A percentile compares a stretch with the other conserved stretches of the same genome.
These are phyloP conservation scores for Periconia sp. DNA, from an alignment of 2,329 filamentous ascomycete genomes.

Conservation along the genomic window DNA sequence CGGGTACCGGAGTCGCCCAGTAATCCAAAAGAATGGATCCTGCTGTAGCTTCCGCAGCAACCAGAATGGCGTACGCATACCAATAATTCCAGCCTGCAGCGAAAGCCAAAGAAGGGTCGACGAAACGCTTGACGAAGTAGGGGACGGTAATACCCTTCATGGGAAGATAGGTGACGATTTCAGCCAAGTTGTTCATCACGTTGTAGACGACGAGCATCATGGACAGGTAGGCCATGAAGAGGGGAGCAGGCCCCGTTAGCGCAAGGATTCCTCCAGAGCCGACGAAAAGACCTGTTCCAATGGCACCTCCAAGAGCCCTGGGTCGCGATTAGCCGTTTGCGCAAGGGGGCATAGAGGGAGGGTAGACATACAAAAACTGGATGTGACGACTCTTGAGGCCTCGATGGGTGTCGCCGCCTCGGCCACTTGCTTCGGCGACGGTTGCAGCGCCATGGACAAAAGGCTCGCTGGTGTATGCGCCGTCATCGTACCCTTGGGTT, in stretches of 20 bases:
- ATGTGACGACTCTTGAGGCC: slow-evolving; percentile 43
- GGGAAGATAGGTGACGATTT: slow-evolving; percentile 45
- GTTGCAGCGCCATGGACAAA: slow-evolving; percentile 29
- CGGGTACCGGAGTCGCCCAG: slow-evolving; percentile 35
- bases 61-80: slow-evolving; percentile 40
- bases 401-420: slow-evolving; percentile 37
- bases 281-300: slow-evolving; percentile 45
- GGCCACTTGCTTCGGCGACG: slow-evolving; percentile 28
- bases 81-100: slow-evolving; percentile 37
- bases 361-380: slow-evolving; percentile 34
- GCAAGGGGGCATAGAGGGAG: background rate
- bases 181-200: slow-evolving; percentile 46
- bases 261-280: slow-evolving; percentile 37
- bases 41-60: slow-evolving; percentile 38
- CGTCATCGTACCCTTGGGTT: slow-evolving; percentile 19
- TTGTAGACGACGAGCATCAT: slow-evolving; percentile 44
- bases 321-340: slow-evolving; percentile 40
- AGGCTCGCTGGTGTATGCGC: slow-evolving; percentile 17
- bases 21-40: slow-evolving; percentile 39
- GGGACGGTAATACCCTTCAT: slow-evolving; percentile 43
- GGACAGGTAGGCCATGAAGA: slow-evolving; percentile 41
- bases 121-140: slow-evolving; percentile 45
- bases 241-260: slow-evolving; percentile 34
- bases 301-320: slow-evolving; percentile 62
- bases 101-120: slow-evolving; percentile 50